These are phyloP conservation scores for Aspergillus sp. DNA, from an alignment of 2,329 filamentous ascomycete genomes.

Conservation along the genomic window DNA sequence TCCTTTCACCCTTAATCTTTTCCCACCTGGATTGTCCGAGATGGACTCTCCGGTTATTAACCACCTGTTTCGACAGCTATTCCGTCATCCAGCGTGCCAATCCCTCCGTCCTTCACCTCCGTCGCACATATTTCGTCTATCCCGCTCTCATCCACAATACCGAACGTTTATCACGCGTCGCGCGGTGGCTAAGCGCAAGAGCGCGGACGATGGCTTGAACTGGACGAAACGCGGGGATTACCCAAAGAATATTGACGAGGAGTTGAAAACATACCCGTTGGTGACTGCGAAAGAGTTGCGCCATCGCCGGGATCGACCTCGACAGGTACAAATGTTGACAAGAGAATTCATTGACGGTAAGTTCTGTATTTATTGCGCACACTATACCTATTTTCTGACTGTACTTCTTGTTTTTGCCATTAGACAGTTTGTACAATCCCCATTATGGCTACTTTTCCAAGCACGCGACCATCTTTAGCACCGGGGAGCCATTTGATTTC, in stretches of 20 bases:
- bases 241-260: conserved; percentile 72
- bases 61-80: conserved; percentile 81
- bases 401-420: background rate
- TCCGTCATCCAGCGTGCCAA: conserved; percentile 69
- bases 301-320: conserved; percentile 70
- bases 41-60: conserved; percentile 83
- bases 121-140: conserved; percentile 23
- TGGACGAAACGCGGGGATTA: conserved; percentile 87
- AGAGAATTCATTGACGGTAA: conserved; percentile 94
- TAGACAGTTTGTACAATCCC: conserved; percentile 92
- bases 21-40: conserved; percentile 10
- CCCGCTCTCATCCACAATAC: conserved; percentile 30
- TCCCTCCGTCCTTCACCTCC: conserved; percentile 46
- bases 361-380: background rate
- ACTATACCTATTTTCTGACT: background rate
- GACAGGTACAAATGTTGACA: conserved; percentile 92
- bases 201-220: conserved; percentile 59
- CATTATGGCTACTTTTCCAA: conserved; percentile 96
- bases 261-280: conserved; percentile 78
- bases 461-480: conserved; percentile 92
- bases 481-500: conserved; percentile 90
- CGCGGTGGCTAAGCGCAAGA: conserved; percentile 38
- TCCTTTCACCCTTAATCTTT: conserved; percentile 5
- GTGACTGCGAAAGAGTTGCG: conserved; percentile 81
- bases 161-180: conserved; percentile 38